Evolutionary conservation across 164 flowering plant genomes (phyloP), one percentile per base, ranked within the genome.

Genomic region (Macadamia tetraphylla): DNA sequence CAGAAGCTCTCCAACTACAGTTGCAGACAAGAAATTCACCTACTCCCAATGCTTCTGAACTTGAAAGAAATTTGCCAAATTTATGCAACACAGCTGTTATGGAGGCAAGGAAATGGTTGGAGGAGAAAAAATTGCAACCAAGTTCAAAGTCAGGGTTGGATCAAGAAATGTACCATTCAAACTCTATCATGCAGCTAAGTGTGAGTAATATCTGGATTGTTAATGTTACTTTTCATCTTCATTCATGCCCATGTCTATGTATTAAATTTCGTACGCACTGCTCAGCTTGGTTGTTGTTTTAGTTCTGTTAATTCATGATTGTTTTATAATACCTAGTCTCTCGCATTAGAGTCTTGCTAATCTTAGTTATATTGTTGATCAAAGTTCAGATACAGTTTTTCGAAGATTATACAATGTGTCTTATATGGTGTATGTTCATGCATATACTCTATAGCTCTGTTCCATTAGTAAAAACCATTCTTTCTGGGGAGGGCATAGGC

Each of bases 41-140:
- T 58, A 64, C 79, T 77, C 76, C 72, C 31, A 63, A 72, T 9
- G 53, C 70, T 49, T 55, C 62, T 57, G 32, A 53, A 30, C 55
- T 43, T 6, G 60, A 72, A 73, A 71, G 61, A 58, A 71, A 59
- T 52, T 60, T 64, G 17, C 70, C 77, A 62, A 79, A 79, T 77
- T 59, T 69, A 14, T 66, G 68, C 40, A 72, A 72, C 66, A 58
- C 82, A 67, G 90, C 91, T 73, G 76, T 87, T 53, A 78, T 77
- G 78, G 92, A 89, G 79, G 94, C 96, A 23, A 87, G 75, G 72
- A 88, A 80, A 71, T 89, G 96, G 96, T 66, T 89, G 11, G 77
- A 84, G 72, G 91, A 88, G 69, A 89, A 81, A 79, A 87, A 82
- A 75, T 73, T 60, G 15, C 85, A 79, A 62, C 80, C 86, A 62